Conservation (phyloP, 495 filamentous ascomycete species). For the Neurospora sp. region DNA sequence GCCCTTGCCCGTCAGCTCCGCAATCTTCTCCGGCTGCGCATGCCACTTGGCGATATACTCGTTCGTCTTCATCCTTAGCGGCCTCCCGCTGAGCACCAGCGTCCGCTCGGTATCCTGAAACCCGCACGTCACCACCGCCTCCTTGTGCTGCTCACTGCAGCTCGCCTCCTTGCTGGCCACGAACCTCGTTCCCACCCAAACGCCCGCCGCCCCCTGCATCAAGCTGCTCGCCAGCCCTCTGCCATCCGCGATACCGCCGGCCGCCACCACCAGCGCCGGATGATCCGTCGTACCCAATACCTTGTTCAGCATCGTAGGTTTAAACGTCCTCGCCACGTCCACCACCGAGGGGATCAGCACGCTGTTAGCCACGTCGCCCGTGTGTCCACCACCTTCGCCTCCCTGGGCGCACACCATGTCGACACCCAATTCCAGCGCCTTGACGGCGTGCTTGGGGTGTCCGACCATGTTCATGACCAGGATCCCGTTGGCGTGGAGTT, state of each 20-base stretch:
- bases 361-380: conserved; percentile 62
- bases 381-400: conserved; percentile 71
- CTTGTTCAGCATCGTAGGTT: conserved; percentile 35
- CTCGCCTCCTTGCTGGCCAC: conserved; percentile 70
- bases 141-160: conserved; percentile 68
- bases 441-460: conserved; percentile 73
- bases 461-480: conserved; percentile 96
- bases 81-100: conserved; percentile 67
- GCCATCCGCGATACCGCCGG: conserved; percentile 65
- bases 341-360: conserved; percentile 67
- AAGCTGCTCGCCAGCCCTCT: conserved; percentile 58
- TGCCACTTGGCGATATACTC: conserved; percentile 77
- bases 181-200: conserved; percentile 82
- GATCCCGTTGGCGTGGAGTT: conserved; percentile 64
- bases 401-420: conserved; percentile 82
- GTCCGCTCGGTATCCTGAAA: conserved; percentile 71
- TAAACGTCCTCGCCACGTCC: conserved; percentile 57
- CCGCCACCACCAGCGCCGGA: conserved; percentile 58
- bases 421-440: conserved; percentile 69
- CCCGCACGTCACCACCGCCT: conserved; percentile 61
- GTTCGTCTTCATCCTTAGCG: conserved; percentile 70
- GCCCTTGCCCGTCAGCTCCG: conserved; percentile 58
- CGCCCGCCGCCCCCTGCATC: conserved; percentile 64
- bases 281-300: conserved; percentile 19
- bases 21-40: conserved; percentile 56